Base-by-base conservation (phyloP, 1,284 basidiomycete genomes). In the Moesziomyces parantarcticus region DNA sequence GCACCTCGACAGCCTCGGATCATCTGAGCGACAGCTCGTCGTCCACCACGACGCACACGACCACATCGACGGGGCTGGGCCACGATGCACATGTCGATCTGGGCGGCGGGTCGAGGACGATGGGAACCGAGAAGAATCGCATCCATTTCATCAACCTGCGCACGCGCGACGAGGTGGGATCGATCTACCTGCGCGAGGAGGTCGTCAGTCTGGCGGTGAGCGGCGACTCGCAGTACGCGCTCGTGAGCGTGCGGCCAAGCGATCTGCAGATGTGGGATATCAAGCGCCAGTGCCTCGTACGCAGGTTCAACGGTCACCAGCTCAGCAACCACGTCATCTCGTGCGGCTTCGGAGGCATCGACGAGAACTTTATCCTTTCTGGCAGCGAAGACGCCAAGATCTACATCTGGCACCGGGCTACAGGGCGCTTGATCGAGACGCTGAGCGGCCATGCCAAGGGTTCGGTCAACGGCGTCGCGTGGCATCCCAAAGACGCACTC, bases 381-480 rank as follows among this genome's bases (percentile, higher is more conserved):
- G 97, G 97, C 26, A 95, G 93, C 83, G 95, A 98, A 89, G 79
- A 83, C 55, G 54, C 67, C 46, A 81, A 94, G 92, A 97, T 86
- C 50, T 97, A 97, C 85, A 89, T 98, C 22, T 99, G 96, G 94
- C 93, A 98, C 84, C 90, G 92, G 52, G 91, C 93, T 76, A 91
- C 91, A 4, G 92, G 92, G 0, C 87, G 88, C 0, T 87, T 94
- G 44, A 87, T 99, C 25, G 93, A 97, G 84, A 88, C 90, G 23
- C 88, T 98, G 1, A 84, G 88, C 1, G 96, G 95, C 0, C 97
- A 99, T 78, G 91, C 90, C 16, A 84, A 85, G 50, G 94, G 94
- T 40, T 92, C 91, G 61, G 95, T 99, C 64, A 99, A 98, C 84
- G 91, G 91, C 20, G 94, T 99, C 11, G 92, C 94, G 16, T 99